Conservation (phyloP, 768 basidiomycete species). For the Hysterangium stoloniferum region DNA sequence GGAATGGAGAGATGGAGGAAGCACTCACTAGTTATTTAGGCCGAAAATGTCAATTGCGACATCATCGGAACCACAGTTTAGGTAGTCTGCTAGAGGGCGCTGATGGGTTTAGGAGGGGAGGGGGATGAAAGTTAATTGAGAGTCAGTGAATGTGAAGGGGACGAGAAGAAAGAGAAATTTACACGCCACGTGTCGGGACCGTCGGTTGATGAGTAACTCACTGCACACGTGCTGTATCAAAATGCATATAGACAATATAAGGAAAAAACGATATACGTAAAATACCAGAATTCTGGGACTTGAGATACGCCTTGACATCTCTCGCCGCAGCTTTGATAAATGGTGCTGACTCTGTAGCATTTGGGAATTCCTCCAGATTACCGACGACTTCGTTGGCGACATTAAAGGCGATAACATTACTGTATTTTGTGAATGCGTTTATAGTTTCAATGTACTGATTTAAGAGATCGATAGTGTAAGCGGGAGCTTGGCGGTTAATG, state of each 20-base stretch:
- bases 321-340: constrained; percentile 90
- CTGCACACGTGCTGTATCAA: constrained; percentile 31
- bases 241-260: neutral
- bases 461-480: constrained; percentile 78
- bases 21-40: constrained; percentile 76
- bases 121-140: too few species aligned
- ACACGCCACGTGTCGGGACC: constrained; percentile 52
- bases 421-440: constrained; percentile 72
- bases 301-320: constrained; percentile 82
- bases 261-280: constrained; percentile 1
- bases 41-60: constrained; percentile 81
- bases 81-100: constrained; percentile 61
- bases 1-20: too few species aligned
- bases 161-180: neutral
- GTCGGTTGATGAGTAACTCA: constrained; percentile 85
- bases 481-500: constrained; percentile 60
- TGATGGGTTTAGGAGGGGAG: neutral
- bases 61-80: constrained; percentile 67
- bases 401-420: constrained; percentile 86
- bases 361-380: constrained; percentile 28
- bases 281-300: constrained; percentile 5
- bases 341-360: constrained; percentile 55
- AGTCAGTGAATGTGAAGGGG: too few species aligned
- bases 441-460: constrained; percentile 75
- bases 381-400: constrained; percentile 81